Evolutionary conservation across 352 stramenopile species (phyloP).

Genomic region (Pseudoperonospora humuli): DNA sequence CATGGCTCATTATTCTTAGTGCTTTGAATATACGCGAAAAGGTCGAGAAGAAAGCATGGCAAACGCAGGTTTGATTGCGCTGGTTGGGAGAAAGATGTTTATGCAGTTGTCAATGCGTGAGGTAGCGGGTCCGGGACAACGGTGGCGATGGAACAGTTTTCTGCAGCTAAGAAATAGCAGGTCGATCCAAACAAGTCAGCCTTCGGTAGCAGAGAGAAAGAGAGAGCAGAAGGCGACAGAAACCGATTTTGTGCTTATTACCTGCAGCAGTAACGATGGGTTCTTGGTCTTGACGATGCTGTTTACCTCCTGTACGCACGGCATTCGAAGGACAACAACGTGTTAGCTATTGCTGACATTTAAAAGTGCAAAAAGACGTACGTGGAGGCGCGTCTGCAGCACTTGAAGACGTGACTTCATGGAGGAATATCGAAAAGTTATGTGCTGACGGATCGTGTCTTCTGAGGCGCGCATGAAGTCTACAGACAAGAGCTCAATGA

Average conservation of each 20-base stretch:
- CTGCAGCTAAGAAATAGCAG: constrained; percentile 34
- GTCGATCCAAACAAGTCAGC: constrained; percentile 8
- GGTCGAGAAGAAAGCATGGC: constrained; percentile 1
- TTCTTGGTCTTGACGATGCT: constrained; percentile 94
- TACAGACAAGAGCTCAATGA: constrained; percentile 90
- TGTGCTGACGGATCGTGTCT: constrained; percentile 88
- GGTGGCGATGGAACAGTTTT: constrained; percentile 37
- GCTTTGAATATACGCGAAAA: constrained; percentile 7
- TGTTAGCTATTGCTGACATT: too few relatives aligned
- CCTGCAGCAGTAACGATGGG: constrained; percentile 88
- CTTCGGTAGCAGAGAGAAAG: neutral
- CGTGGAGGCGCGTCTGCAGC: constrained; percentile 86
- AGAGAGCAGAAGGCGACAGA: neutral
- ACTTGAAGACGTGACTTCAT: constrained; percentile 89
- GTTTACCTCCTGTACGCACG: constrained; percentile 77
- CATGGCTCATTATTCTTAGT: neutral
- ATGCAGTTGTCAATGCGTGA: constrained; percentile 43
- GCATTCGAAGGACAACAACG: neutral
- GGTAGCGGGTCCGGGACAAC: constrained; percentile 47
- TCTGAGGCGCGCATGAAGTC: constrained; percentile 87
- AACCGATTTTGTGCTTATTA: constrained; percentile 26
- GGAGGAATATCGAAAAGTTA: constrained; percentile 91
- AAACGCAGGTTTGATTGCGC: constrained; percentile 14
- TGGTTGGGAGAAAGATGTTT: neutral
- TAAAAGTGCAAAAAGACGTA: constrained; percentile 30